Evolutionary conservation across 2,329 filamentous ascomycete species (phyloP).

Genomic region (Thelonectria discophora): DNA sequence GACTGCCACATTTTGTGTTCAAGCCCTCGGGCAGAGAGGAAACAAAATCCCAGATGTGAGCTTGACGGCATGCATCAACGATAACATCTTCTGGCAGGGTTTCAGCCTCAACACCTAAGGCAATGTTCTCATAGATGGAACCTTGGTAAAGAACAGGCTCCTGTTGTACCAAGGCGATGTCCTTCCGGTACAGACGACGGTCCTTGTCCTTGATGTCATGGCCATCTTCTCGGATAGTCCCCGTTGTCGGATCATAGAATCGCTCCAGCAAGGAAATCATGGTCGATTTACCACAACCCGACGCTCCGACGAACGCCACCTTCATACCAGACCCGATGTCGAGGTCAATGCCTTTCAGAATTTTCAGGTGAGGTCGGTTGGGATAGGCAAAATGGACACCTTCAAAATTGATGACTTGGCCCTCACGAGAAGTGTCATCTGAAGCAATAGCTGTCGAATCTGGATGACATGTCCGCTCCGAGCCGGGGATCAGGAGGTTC

Average conservation of each 20-base stretch:
- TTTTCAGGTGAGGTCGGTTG: conserved; percentile 45
- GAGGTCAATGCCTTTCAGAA: conserved; percentile 52
- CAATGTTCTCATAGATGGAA: conserved; percentile 66
- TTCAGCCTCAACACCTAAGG: conserved; percentile 53
- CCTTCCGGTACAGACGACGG: conserved; percentile 46
- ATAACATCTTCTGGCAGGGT: conserved; percentile 51
- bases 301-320: conserved; percentile 65
- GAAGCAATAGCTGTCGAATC: neutral
- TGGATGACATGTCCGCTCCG: conserved; percentile 26
- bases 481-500: conserved; percentile 44
- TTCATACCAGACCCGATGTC: conserved; percentile 57
- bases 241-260: conserved; percentile 51
- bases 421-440: conserved; percentile 30
- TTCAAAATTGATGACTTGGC: conserved; percentile 55
- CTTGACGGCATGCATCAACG: conserved; percentile 59
- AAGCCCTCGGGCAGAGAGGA: conserved; percentile 67
- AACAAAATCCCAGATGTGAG: conserved; percentile 66
- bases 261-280: conserved; percentile 62
- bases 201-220: conserved; percentile 44
- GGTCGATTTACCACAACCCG: conserved; percentile 68
- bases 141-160: conserved; percentile 56
- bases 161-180: conserved; percentile 53
- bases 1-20: conserved; percentile 69
- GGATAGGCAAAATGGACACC: conserved; percentile 68
- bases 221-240: conserved; percentile 43